These are phyloP conservation scores for Thermothelomyces thermophilus DNA, from an alignment of 2,329 filamentous ascomycete species.

Conservation along the genomic window DNA sequence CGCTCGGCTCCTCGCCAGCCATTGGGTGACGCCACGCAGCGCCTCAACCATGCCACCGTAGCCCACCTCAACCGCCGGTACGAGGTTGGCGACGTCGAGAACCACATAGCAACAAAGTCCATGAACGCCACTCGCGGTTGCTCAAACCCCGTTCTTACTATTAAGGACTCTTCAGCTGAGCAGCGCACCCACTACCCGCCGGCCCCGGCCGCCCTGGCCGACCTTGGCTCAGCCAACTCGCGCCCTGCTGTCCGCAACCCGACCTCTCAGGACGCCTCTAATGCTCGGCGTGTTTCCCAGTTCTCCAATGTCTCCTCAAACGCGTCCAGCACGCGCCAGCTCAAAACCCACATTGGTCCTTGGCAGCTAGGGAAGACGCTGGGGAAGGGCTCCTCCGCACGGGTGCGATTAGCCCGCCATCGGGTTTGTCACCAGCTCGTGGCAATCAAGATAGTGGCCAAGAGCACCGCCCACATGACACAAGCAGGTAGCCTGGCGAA, in stretches of 20 bases:
- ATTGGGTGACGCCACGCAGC: constrained; percentile 27
- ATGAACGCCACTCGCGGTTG: constrained; percentile 13
- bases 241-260: constrained; percentile 31
- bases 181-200: background rate
- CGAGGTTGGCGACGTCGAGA: constrained; percentile 12
- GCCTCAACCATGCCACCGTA: constrained; percentile 24
- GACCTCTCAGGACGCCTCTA: constrained; percentile 23
- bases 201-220: background rate
- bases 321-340: constrained; percentile 28
- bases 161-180: constrained; percentile 7
- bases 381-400: constrained; percentile 82
- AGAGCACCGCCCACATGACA: constrained; percentile 69
- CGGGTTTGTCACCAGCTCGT: constrained; percentile 70
- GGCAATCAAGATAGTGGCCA: constrained; percentile 92
- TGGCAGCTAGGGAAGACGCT: constrained; percentile 89
- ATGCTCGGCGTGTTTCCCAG: constrained; percentile 35
- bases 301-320: constrained; percentile 33
- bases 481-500: constrained; percentile 81
- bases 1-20: constrained; percentile 25
- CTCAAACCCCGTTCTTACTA: constrained; percentile 10
- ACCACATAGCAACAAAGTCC: constrained; percentile 9
- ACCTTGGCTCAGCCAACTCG: constrained; percentile 1
- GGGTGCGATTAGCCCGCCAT: constrained; percentile 81
- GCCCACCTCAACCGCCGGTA: constrained; percentile 14
- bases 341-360: constrained; percentile 76